Percentiles rank a stretch among this genome's conserved stretches.
Conservation (phyloP, 768 basidiomycete species). For the Panaeolus papilionaceus region DNA sequence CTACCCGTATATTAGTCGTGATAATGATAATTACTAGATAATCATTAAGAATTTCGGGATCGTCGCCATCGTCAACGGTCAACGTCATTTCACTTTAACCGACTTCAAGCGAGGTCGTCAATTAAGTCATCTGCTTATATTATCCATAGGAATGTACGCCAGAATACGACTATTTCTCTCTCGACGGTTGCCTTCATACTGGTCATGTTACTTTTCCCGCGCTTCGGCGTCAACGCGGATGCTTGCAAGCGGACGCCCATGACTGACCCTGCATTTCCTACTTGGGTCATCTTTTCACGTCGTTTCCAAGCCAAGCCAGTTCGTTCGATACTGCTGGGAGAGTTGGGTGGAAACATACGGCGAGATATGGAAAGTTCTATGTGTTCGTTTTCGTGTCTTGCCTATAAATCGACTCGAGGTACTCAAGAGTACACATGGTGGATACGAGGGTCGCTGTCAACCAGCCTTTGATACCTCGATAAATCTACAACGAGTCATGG, state of each 20-base stretch:
- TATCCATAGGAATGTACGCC: not conserved
- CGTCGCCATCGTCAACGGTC: constrained; percentile 3
- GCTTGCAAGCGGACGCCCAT: constrained; percentile 2
- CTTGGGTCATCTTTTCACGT: constrained; percentile 8
- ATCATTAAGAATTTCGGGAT: not conserved
- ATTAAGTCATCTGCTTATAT: not conserved
- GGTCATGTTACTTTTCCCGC: not conserved
- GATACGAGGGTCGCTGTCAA: constrained; percentile 4
- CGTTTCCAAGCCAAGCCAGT: constrained; percentile 12
- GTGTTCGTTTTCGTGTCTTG: not conserved
- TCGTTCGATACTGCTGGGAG: constrained; percentile 6
- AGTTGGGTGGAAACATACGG: not conserved
- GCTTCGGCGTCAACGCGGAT: constrained; percentile 10
- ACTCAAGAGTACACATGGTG: not conserved
- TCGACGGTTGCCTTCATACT: constrained; percentile 3
- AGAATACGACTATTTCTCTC: constrained; percentile 3
- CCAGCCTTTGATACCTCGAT: not conserved
- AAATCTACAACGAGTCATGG: not conserved
- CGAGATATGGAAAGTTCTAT: constrained; percentile 2
- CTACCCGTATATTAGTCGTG: not conserved
- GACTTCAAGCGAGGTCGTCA: not conserved
- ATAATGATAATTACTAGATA: not conserved
- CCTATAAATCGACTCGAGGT: not conserved
- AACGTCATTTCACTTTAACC: constrained; percentile 11
- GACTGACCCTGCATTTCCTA: constrained; percentile 8